phyloP scores from a whole-genome alignment of 345 rosid genomes.

The Eucalyptus marginata region DNA sequence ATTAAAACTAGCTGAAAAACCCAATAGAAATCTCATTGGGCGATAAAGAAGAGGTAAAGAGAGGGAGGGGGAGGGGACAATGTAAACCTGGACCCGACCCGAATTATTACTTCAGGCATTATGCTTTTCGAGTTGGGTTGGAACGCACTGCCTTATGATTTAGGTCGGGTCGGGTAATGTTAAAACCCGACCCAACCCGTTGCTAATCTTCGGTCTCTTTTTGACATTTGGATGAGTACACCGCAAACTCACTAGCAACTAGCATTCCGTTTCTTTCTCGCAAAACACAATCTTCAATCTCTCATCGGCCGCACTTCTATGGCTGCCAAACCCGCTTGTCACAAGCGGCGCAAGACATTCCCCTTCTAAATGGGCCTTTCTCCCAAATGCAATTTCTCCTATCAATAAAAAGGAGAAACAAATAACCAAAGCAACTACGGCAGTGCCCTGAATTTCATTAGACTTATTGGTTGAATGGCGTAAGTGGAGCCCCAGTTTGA shows the following conservation, averaged over 20 bases:
- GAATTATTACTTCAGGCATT: too few species aligned
- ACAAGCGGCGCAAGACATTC: background rate
- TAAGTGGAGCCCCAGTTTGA: background rate
- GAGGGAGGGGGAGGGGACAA: too few species aligned
- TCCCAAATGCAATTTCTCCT: background rate
- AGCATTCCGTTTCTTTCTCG: background rate
- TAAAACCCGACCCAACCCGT: rapidly evolving
- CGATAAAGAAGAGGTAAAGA: rapidly evolving
- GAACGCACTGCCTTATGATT: too few species aligned
- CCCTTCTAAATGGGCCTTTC: background rate
- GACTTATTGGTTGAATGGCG: background rate
- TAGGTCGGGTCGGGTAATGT: rapidly evolving
- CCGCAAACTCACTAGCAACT: background rate
- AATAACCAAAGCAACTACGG: background rate
- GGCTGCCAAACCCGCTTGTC: background rate
- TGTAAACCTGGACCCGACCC: rapidly evolving
- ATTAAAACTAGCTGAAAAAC: rapidly evolving
- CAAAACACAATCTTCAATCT: background rate
- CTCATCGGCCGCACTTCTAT: background rate
- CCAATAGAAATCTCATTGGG: too few species aligned
- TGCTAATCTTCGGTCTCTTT: background rate
- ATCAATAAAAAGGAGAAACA: background rate
- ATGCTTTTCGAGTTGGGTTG: too few species aligned
- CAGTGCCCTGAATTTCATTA: background rate
- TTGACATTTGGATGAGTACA: background rate